Conservation (phyloP, 257 asterid species). For the Echium plantagineum region DNA sequence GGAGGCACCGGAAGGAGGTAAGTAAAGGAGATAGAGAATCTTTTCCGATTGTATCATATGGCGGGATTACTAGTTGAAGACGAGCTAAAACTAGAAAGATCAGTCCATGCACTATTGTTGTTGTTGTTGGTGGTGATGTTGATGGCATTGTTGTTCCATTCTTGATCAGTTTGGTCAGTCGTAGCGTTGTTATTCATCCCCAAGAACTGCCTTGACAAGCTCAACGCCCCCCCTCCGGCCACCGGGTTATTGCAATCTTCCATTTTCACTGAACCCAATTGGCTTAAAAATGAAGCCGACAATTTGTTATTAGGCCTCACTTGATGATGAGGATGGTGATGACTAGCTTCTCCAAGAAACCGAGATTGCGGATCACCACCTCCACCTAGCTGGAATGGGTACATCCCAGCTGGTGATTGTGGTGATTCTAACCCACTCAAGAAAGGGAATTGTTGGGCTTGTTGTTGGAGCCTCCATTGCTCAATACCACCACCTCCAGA, state of each 20-base stretch:
- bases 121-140: neutral
- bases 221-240: constrained; percentile 3
- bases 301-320: constrained; percentile 30
- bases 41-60: constrained; percentile 12
- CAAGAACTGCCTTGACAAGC: constrained; percentile 43
- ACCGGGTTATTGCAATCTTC: constrained; percentile 32
- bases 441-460: constrained; percentile 51
- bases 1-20: too few relatives aligned
- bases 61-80: constrained; percentile 65
- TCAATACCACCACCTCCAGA: constrained; percentile 30
- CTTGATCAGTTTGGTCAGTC: constrained; percentile 19
- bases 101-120: constrained; percentile 37
- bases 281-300: constrained; percentile 32
- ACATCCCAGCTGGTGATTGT: constrained; percentile 25
- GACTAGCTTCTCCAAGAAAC: constrained; percentile 28
- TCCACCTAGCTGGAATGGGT: constrained; percentile 28
- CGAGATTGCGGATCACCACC: constrained; percentile 11
- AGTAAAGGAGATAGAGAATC: too few relatives aligned
- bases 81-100: constrained; percentile 66
- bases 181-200: constrained; percentile 18
- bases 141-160: constrained; percentile 20
- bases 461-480: constrained; percentile 61
- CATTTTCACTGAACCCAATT: constrained; percentile 51
- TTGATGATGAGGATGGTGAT: constrained; percentile 8
- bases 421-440: constrained; percentile 37